These are phyloP conservation scores for Naganishia friedmannii DNA, from an alignment of 768 basidiomycete genomes.

Conservation along the genomic window DNA sequence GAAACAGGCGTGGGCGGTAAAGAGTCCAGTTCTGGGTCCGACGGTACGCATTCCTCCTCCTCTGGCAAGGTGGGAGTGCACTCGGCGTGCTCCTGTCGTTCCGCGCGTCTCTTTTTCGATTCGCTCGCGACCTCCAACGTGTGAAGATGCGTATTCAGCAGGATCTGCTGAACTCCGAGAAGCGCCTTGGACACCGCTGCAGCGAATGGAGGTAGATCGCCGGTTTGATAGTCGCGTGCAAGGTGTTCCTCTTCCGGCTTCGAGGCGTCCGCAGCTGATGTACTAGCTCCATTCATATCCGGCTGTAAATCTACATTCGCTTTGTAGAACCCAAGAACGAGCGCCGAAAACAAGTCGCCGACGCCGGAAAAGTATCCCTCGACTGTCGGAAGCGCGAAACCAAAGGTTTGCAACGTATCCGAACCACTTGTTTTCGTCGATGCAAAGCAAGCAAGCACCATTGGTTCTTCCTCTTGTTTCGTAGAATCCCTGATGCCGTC, in stretches of 20 bases:
- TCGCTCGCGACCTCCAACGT: constrained; percentile 29
- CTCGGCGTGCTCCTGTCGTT: constrained; percentile 64
- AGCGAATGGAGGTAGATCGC: constrained; percentile 34
- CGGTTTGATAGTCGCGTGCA: constrained; percentile 41
- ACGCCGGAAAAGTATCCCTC: constrained; percentile 94
- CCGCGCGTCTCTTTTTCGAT: constrained; percentile 18
- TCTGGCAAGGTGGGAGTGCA: constrained; percentile 54
- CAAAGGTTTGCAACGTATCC: constrained; percentile 60
- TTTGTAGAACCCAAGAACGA: constrained; percentile 75
- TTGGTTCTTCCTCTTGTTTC: constrained; percentile 35
- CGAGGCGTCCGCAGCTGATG: neutral
- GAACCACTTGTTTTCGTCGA: constrained; percentile 54
- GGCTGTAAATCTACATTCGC: neutral
- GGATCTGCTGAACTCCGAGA: constrained; percentile 45
- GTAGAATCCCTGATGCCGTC: neutral
- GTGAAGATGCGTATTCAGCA: constrained; percentile 42
- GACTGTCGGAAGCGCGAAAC: constrained; percentile 70
- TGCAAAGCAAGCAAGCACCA: constrained; percentile 74
- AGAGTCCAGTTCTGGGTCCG: constrained; percentile 75
- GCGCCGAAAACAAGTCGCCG: constrained; percentile 92
- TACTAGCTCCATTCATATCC: neutral
- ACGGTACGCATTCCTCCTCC: constrained; percentile 60
- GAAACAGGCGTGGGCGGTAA: constrained; percentile 52
- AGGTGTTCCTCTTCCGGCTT: constrained; percentile 7
- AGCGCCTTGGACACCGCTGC: constrained; percentile 46